Evolutionary conservation across 371 early-diverging fungal species (phyloP).

Genomic region (Apophysomyces trapeziformis): DNA sequence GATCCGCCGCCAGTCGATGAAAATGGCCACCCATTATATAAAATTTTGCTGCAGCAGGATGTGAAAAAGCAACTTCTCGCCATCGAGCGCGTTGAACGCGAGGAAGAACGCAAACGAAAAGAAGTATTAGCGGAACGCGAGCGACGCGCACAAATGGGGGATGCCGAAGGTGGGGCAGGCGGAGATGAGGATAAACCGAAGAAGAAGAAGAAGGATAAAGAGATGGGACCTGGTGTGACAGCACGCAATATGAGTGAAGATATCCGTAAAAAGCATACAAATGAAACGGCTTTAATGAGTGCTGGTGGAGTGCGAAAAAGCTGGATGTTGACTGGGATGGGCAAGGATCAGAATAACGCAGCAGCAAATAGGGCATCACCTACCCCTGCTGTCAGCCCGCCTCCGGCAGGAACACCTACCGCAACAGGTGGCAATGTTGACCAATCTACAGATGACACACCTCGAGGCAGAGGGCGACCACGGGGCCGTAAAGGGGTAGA

Average conservation of each 20-base stretch:
- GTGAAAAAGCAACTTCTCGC: constrained; percentile 73
- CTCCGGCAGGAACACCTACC: constrained; percentile 11
- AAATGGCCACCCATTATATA: constrained; percentile 67
- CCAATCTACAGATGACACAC: constrained; percentile 26
- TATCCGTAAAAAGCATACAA: constrained; percentile 68
- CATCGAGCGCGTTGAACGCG: constrained; percentile 74
- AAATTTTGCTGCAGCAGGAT: constrained; percentile 68
- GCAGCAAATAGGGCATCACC: constrained; percentile 14
- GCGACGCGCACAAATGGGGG: constrained; percentile 52
- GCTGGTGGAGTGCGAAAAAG: constrained; percentile 75
- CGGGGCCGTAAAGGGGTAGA: constrained; percentile 21
- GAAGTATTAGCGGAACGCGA: constrained; percentile 54
- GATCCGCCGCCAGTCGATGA: constrained; percentile 65
- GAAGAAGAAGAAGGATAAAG: constrained; percentile 64
- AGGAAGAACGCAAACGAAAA: constrained; percentile 67
- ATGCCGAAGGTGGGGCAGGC: constrained; percentile 42
- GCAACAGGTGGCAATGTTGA: constrained; percentile 1
- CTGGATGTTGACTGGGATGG: constrained; percentile 75
- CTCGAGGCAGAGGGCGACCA: constrained; percentile 50
- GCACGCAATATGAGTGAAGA: constrained; percentile 73
- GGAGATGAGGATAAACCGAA: constrained; percentile 48
- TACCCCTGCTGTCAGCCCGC: constrained; percentile 9
- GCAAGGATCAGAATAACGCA: constrained; percentile 20
- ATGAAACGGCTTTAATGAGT: constrained; percentile 75
- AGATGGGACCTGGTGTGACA: constrained; percentile 55